Conservation (phyloP, 768 basidiomycete genomes). For the Termitomyces sp. region DNA sequence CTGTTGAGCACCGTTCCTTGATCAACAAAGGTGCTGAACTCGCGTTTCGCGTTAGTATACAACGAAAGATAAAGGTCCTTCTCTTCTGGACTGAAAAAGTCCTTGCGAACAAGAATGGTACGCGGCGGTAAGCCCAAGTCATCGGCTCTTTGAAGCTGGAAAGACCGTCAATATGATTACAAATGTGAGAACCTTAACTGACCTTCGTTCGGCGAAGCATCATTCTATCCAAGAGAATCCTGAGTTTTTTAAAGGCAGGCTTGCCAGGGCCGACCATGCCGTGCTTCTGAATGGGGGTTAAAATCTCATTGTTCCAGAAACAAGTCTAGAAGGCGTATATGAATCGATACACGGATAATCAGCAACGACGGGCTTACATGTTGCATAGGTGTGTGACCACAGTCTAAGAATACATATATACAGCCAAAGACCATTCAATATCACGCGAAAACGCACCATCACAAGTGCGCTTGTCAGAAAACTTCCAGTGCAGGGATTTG, state of each 20-base stretch:
- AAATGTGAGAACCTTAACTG: background rate
- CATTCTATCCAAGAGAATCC: slow-evolving; percentile 84
- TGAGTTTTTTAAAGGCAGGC: slow-evolving; percentile 87
- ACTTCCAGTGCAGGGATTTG: slow-evolving; percentile 94
- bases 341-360: slow-evolving; percentile 3
- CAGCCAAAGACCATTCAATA: background rate
- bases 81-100: slow-evolving; percentile 95
- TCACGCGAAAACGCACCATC: slow-evolving; percentile 49
- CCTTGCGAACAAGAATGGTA: slow-evolving; percentile 80
- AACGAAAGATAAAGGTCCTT: slow-evolving; percentile 91
- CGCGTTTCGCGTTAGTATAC: slow-evolving; percentile 89
- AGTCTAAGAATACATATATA: slow-evolving; percentile 39
- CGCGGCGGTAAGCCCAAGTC: slow-evolving; percentile 94
- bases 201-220: slow-evolving; percentile 93
- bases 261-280: slow-evolving; percentile 79
- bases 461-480: slow-evolving; percentile 76
- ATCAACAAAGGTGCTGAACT: slow-evolving; percentile 87
- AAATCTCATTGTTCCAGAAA: slow-evolving; percentile 95
- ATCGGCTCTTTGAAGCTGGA: slow-evolving; percentile 87
- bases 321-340: slow-evolving; percentile 53
- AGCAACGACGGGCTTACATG: slow-evolving; percentile 43
- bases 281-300: slow-evolving; percentile 92
- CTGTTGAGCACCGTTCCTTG: slow-evolving; percentile 91
- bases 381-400: slow-evolving; percentile 82
- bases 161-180: background rate